A percentile compares a stretch with the other conserved stretches of the same genome.
These are phyloP conservation scores for Escovopsis sp. DNA, from an alignment of 2,329 filamentous ascomycete genomes.

Conservation along the genomic window DNA sequence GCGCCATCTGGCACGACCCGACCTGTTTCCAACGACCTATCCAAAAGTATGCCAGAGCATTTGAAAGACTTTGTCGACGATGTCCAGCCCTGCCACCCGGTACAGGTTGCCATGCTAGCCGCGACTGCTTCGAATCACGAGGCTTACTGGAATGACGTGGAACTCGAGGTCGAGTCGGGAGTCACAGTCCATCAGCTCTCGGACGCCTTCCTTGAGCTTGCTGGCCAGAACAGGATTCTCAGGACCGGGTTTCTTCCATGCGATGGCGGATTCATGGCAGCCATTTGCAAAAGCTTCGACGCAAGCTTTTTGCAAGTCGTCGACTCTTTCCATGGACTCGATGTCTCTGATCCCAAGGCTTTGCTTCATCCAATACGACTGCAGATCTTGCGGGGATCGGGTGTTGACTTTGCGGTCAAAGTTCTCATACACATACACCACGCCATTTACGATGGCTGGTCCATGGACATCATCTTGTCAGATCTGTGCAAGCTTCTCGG, in stretches of 20 bases:
- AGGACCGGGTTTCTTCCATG: slow-evolving; percentile 57
- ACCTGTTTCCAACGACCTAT: slow-evolving; percentile 3
- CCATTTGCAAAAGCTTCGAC: slow-evolving; percentile 44
- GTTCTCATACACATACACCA: slow-evolving; percentile 55
- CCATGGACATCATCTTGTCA: slow-evolving; percentile 55
- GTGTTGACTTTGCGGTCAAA: slow-evolving; percentile 10
- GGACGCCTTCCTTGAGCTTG: slow-evolving; percentile 33
- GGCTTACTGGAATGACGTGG: slow-evolving; percentile 67
- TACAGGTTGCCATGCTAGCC: slow-evolving; percentile 67
- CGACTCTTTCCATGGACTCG: slow-evolving; percentile 22
- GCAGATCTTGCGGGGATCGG: slow-evolving; percentile 28
- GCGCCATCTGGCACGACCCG: neutral
- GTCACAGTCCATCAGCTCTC: slow-evolving; percentile 24
- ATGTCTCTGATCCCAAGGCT: slow-evolving; percentile 20
- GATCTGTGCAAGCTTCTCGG: slow-evolving; percentile 44
- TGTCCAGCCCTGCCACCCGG: slow-evolving; percentile 49
- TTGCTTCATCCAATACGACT: slow-evolving; percentile 44
- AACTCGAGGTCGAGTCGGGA: slow-evolving; percentile 37
- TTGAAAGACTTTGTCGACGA: slow-evolving; percentile 19
- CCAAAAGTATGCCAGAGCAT: no score
- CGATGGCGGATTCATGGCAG: slow-evolving; percentile 18
- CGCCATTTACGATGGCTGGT: slow-evolving; percentile 88
- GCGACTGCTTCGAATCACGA: slow-evolving; percentile 47
- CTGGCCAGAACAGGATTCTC: slow-evolving; percentile 46
- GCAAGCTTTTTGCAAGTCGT: slow-evolving; percentile 26